Percentiles rank a stretch among this genome's conserved stretches.
Evolutionary conservation across 2,329 filamentous ascomycete species (phyloP).

Genomic region (Penicillium hordei): DNA sequence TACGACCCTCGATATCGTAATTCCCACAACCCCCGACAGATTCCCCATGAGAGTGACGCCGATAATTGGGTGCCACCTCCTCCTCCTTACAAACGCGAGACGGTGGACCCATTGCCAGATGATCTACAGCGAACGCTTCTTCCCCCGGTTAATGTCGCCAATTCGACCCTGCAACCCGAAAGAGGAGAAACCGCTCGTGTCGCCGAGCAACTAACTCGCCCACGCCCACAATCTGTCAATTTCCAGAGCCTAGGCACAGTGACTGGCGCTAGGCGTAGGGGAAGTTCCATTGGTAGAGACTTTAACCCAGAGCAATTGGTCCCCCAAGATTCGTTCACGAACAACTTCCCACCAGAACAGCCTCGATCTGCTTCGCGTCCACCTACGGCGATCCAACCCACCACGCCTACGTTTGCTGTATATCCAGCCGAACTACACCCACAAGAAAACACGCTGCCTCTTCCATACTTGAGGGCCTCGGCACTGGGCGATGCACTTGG

Average conservation of each 20-base stretch:
- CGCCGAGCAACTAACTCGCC: slow-evolving; percentile 21
- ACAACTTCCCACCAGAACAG: background rate
- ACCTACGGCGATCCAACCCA: slow-evolving; percentile 6
- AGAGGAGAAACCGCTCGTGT: slow-evolving; percentile 30
- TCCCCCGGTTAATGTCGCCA: slow-evolving; percentile 18
- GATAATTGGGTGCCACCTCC: slow-evolving; percentile 87
- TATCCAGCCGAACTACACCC: slow-evolving; percentile 12
- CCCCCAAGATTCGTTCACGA: background rate
- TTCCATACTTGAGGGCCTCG: slow-evolving; percentile 17
- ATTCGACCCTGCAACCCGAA: slow-evolving; percentile 5
- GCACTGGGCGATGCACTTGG: slow-evolving; percentile 21
- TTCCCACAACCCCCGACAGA: slow-evolving; percentile 51
- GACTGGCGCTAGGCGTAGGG: slow-evolving; percentile 22
- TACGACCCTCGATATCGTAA: slow-evolving; percentile 54
- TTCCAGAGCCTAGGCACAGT: slow-evolving; percentile 32
- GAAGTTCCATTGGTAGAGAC: slow-evolving; percentile 18
- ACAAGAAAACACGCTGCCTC: slow-evolving; percentile 9
- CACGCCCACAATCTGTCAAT: slow-evolving; percentile 28
- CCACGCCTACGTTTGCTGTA: slow-evolving; percentile 18
- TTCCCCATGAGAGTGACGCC: slow-evolving; percentile 82
- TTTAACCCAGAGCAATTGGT: slow-evolving; percentile 13
- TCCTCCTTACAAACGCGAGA: slow-evolving; percentile 63
- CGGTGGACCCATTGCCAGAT: slow-evolving; percentile 40
- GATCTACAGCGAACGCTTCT: slow-evolving; percentile 37
- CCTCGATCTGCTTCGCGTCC: slow-evolving; percentile 1